Base-by-base conservation (phyloP, 352 stramenopile species). In the Phytophthora syringae region DNA sequence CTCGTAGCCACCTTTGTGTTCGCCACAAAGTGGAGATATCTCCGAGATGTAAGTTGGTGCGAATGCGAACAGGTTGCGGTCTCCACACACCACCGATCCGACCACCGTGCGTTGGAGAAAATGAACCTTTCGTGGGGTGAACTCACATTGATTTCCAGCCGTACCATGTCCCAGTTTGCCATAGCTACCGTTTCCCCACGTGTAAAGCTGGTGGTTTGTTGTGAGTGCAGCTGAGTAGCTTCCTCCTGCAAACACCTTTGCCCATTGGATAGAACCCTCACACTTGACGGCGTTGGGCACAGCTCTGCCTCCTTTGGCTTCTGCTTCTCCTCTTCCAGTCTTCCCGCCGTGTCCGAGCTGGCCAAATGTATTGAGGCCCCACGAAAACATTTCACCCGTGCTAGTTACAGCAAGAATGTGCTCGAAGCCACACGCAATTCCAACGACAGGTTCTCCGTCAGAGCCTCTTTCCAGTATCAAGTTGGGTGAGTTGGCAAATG, bases 361-460 rank as follows among this genome's bases (percentile, higher is more conserved):
- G 0, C 90, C 90, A 55, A 84, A 89, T 0, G 67, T 74, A 54
- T 97, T 96, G 7, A 94, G 76, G 1, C 90, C 90, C 88, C 89
- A 97, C 5, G 84, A 72, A 49, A 79, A 92, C 0, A 94, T 40
- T 11, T 78, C 53, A 1, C 89, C 87, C 6, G 58, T 55, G 5
- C 22, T 67, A n/a, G 82, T 88, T 21, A 92, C 52, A 12, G 82
- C 85, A 2, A 97, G 60, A 9, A 80, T 70, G 55, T 97, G 91
- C 0, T 82, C 72, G 32, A 64, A 88, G 21, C 91, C 90, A 12
- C 77, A 83, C 2, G 85, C 74, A 15, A 97, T 81, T 15, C 58
- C 68, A 7, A 83, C 69, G 21, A 96, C 90, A 12, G 64, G 37
- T 5, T 80, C 48, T 9, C 64, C 72, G 5, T 77, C 70, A 1